These are phyloP conservation scores for Penicillium antarcticum DNA, from an alignment of 495 filamentous ascomycete genomes.

Conservation along the genomic window DNA sequence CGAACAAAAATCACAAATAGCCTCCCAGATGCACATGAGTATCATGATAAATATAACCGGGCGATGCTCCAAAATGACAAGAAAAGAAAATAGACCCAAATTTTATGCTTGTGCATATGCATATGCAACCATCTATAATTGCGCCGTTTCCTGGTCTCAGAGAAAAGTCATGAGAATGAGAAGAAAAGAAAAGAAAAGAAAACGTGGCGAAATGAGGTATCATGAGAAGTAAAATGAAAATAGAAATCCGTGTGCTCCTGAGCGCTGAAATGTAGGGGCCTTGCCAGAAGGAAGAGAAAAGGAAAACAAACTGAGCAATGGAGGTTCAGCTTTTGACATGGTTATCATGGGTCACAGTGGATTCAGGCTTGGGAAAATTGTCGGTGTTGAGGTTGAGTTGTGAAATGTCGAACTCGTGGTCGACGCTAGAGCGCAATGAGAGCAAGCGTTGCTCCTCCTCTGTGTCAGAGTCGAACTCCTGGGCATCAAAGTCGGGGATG, in stretches of 20 bases:
- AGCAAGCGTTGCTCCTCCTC: conserved; percentile 42
- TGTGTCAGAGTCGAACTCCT: conserved; percentile 19
- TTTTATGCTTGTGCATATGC: conserved; percentile 19
- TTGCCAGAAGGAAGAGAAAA: conserved; percentile 16
- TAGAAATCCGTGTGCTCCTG: neutral
- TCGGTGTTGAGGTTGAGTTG: conserved; percentile 23
- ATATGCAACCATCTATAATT: conserved; percentile 23
- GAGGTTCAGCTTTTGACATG: neutral
- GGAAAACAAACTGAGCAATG: neutral
- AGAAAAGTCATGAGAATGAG: conserved; percentile 10
- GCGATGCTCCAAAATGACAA: conserved; percentile 29
- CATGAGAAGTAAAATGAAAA: conserved; percentile 12
- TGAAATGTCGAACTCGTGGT: conserved; percentile 32
- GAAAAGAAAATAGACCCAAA: conserved; percentile 11
- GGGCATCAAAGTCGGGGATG: conserved; percentile 19
- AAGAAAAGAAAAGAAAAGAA: conserved; percentile 6
- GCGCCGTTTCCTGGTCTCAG: conserved; percentile 18
- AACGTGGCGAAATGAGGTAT: conserved; percentile 7
- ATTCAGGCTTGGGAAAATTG: conserved; percentile 7
- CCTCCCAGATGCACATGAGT: conserved; percentile 44
- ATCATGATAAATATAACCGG: conserved; percentile 29
- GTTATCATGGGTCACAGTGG: conserved; percentile 3
- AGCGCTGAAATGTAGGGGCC: conserved; percentile 9
- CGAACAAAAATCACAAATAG: conserved; percentile 23
- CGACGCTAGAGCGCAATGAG: conserved; percentile 40